These are phyloP conservation scores for Durusdinium trenchii DNA, from an alignment of 73 alveolate species.

Conservation along the genomic window DNA sequence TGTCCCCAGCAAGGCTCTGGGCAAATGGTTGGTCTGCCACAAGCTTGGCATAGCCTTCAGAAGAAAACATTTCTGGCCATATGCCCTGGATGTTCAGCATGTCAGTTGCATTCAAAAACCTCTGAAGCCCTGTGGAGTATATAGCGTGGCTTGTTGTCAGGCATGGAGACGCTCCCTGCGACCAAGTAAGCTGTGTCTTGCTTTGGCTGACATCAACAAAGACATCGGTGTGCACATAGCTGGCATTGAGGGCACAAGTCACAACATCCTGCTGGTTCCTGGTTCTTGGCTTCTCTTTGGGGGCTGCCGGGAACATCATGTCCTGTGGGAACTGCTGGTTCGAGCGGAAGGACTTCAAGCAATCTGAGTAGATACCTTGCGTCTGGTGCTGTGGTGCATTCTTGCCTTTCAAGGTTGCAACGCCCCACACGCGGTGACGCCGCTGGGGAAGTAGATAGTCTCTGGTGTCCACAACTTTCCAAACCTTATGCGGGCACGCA, in stretches of 20 bases:
- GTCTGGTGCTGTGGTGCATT: background rate
- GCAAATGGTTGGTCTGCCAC: background rate
- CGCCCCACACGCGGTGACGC: background rate
- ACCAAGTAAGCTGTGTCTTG: background rate
- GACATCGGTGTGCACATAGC: background rate
- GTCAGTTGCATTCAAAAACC: background rate
- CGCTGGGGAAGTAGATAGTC: background rate
- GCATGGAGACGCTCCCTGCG: background rate
- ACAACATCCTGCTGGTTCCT: background rate
- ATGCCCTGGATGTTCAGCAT: background rate
- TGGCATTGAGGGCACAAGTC: background rate
- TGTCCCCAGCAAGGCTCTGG: background rate
- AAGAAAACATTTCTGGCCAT: background rate
- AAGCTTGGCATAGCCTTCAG: background rate
- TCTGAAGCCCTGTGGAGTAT: background rate
- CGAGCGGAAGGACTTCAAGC: background rate
- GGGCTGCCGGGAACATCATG: background rate
- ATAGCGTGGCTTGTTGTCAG: background rate
- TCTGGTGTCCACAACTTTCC: background rate
- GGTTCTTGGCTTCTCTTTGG: background rate
- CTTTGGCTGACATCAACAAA: background rate
- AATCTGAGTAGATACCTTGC: background rate
- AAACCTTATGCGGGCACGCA: no score
- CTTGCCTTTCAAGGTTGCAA: background rate
- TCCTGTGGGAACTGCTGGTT: background rate